Base-by-base conservation (phyloP, 257 asterid species). In the Salvia hispanica region DNA sequence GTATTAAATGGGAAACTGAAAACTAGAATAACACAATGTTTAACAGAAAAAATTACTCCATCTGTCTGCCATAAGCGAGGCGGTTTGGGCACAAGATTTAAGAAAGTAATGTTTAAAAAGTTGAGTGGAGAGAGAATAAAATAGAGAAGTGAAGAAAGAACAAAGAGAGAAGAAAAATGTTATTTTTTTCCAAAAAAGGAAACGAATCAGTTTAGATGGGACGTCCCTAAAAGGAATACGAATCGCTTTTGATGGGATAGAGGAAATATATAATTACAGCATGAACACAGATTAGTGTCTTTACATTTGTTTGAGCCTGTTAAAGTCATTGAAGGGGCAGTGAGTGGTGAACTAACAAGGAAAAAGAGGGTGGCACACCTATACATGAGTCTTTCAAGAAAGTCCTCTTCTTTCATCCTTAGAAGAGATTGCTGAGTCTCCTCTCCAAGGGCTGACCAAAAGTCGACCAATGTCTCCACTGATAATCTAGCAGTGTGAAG, bases 401-500 rank as follows among this genome's bases (percentile, higher is more conserved):
- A 94, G 76, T 94, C 98, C 70, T 94, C 99, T 77, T 94, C 99
- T 83, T 94, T 91, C 98, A 94, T 89, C 82, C 86, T 83, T 67
- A 94, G 72, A 79, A 94, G 96, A 75, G 98, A 89, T 39, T 69
- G 91, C 28, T 88, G 88, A 45, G 97, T 89, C 80, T 91, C 98
- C 82, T 94, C 98, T 52, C 96, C 96, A 60, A 91, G 94, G 14
- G 99, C 99, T 44, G 99, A 83, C 99, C 98, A 94, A 79, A 94
- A 94, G 73, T 94, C 98, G 69, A 89, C 95, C 90, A 94, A 77
- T 66, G 96, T 91, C 82, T 87, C 96, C 60, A 94, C 97, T 43
- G 99, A 89, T 72, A 94, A 90, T 64, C 92, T 80, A 73, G 99
- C 97, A 74, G 96, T 94, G 78, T 94, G 99, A 66, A 94, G 96